A percentile compares a stretch with the other conserved stretches of the same genome.
phyloP scores from a whole-genome alignment of 179 eudicot genomes.

The Corrigiola litoralis region DNA sequence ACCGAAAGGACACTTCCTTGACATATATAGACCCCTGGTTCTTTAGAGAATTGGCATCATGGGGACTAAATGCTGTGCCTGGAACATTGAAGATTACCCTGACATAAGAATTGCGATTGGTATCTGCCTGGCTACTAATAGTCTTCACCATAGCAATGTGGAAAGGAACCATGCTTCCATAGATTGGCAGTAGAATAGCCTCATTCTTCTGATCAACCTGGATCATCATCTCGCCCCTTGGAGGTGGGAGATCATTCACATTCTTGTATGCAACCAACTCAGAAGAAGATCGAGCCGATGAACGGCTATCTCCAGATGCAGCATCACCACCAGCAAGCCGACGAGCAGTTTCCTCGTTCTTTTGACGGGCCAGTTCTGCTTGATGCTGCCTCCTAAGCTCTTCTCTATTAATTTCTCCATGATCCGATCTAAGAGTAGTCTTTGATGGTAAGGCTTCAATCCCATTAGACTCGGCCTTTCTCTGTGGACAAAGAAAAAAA shows the following conservation, averaged over 20 bases:
- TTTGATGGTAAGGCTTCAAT: slow-evolving; percentile 42
- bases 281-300: slow-evolving; percentile 37
- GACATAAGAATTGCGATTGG: slow-evolving; percentile 62
- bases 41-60: slow-evolving; percentile 59
- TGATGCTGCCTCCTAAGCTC: slow-evolving; percentile 88
- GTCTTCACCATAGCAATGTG: slow-evolving; percentile 78
- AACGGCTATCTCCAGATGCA: slow-evolving; percentile 48
- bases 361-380: slow-evolving; percentile 92
- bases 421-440: slow-evolving; percentile 81
- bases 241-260: slow-evolving; percentile 70
- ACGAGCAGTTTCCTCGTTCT: slow-evolving; percentile 91
- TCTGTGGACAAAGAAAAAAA: slow-evolving; percentile 19
- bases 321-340: slow-evolving; percentile 77
- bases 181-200: slow-evolving; percentile 67
- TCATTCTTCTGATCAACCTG: slow-evolving; percentile 81
- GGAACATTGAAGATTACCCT: slow-evolving; percentile 77
- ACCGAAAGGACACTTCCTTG: slow-evolving; percentile 80
- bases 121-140: slow-evolving; percentile 73
- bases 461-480: slow-evolving; percentile 34
- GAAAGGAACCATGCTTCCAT: slow-evolving; percentile 82
- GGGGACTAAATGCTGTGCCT: slow-evolving; percentile 66
- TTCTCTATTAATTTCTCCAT: slow-evolving; percentile 73
- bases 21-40: slow-evolving; percentile 61
- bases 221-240: slow-evolving; percentile 77
- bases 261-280: slow-evolving; percentile 78